phyloP scores from a whole-genome alignment of 306 rosid species.

The Inga oerstediana region DNA sequence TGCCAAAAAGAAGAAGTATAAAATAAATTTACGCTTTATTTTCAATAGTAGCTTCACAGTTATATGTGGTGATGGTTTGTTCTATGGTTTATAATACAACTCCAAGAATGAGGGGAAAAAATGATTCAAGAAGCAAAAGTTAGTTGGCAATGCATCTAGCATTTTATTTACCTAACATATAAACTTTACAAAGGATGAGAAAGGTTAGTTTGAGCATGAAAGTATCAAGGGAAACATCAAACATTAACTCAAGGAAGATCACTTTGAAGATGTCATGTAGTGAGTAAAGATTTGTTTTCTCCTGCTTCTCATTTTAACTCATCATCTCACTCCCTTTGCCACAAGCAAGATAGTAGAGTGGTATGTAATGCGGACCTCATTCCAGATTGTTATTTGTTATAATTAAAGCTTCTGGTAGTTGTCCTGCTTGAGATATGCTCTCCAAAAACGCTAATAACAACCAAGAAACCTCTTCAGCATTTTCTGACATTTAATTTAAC shows the following conservation, averaged over 20 bases:
- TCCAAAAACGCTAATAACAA: background rate
- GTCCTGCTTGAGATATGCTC: background rate
- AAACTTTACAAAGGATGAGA: background rate
- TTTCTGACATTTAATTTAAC: background rate
- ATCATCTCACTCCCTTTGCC: background rate
- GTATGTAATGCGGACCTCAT: background rate
- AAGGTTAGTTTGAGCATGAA: background rate
- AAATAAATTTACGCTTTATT: background rate
- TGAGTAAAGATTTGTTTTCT: background rate
- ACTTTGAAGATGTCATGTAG: background rate
- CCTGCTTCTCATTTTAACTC: background rate
- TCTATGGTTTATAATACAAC: background rate
- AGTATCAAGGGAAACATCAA: background rate
- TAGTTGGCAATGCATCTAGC: background rate
- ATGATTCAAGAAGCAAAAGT: background rate
- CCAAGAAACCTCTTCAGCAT: background rate
- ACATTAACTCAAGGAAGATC: too few relatives aligned
- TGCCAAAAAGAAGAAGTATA: background rate
- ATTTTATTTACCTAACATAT: background rate
- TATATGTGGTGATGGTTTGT: background rate
- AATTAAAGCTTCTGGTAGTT: background rate
- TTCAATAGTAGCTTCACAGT: background rate
- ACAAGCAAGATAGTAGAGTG: background rate
- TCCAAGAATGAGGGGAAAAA: background rate
- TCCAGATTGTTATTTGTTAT: background rate